These are phyloP conservation scores for Talaromyces proteolyticus DNA, from an alignment of 495 filamentous ascomycete species.

Conservation along the genomic window DNA sequence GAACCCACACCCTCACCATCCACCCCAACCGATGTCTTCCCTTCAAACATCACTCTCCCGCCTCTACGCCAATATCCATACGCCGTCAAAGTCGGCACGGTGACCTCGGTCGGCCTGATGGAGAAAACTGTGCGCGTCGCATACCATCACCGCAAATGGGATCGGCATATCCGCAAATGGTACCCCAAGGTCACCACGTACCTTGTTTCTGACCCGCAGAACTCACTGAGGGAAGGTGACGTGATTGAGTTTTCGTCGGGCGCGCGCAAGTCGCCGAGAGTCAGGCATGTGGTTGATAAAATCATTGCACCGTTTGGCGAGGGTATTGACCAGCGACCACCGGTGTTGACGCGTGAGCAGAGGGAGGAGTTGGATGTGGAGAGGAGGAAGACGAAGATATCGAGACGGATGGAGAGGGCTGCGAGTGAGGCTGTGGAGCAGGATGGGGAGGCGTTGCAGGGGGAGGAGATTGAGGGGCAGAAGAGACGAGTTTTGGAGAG, in stretches of 20 bases:
- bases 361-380: slow-evolving; percentile 40
- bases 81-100: slow-evolving; percentile 34
- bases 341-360: slow-evolving; percentile 60
- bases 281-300: slow-evolving; percentile 70
- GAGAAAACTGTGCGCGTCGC: slow-evolving; percentile 35
- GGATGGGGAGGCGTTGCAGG: too few species aligned
- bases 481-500: not conserved
- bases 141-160: slow-evolving; percentile 29
- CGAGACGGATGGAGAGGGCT: slow-evolving; percentile 33
- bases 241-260: slow-evolving; percentile 72
- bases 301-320: slow-evolving; percentile 70
- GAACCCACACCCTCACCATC: slow-evolving; percentile 6
- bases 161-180: slow-evolving; percentile 32
- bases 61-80: slow-evolving; percentile 36
- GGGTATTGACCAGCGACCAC: slow-evolving; percentile 54
- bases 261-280: slow-evolving; percentile 54
- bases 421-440: not conserved
- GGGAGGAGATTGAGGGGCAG: slow-evolving; percentile 11
- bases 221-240: slow-evolving; percentile 70
- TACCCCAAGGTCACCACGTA: slow-evolving; percentile 32
- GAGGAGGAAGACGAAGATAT: slow-evolving; percentile 43
- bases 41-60: slow-evolving; percentile 6
- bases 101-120: slow-evolving; percentile 40
- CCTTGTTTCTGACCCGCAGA: slow-evolving; percentile 70
- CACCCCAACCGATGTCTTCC: slow-evolving; percentile 4